Evolutionary conservation across 1,284 basidiomycete species (phyloP), one percentile per base, ranked within the genome.

Genomic region (Sanghuangporus sanghuang): DNA sequence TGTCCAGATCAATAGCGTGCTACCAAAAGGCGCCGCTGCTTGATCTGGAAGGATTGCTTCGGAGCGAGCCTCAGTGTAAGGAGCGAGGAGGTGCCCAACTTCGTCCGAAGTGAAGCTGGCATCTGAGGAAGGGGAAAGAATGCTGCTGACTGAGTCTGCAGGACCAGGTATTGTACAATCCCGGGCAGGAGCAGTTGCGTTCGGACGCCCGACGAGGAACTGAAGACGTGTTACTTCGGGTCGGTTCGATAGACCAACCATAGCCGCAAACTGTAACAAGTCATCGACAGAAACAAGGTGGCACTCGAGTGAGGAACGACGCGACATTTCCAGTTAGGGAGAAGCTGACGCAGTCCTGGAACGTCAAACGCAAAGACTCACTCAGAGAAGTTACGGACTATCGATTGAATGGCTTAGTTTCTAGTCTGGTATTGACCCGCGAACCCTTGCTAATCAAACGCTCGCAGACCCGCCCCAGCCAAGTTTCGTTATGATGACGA

Each of bases 231-330:
- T 71, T 36, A 71, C 72, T 56, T 71, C 72, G 21, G 73, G 71
- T 64, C 73, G 73, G 68, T 73, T 73, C 50, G 68, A 65, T n/a
- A 73, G 52, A 42, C 67, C 72, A 59, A 73, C 69, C 18, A 71
- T 71, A 50, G 71, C 71, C 11, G 72, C 73, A 55, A 73, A 72
- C 52, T 73, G 71, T 54, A 74, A 71, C 65, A 73, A 69, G n/a
- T n/a, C n/a, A n/a, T n/a, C n/a, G n/a, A n/a, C n/a, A n/a, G 67
- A 64, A 66, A 73, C 69, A 63, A 69, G 68, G 65, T 68, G 69
- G 27, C 54, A n/a, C n/a, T n/a, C n/a, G 66, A 32, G 62, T 59
- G 44, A 72, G 48, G 68, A 73, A 70, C 1, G 71, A 72, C 46
- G 59, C 58, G 46, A 73, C 23, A 23, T 23, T 23, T 23, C 23